Evolutionary conservation across 1,284 basidiomycete genomes (phyloP).

Genomic region (Ceraceosorus guamensis): DNA sequence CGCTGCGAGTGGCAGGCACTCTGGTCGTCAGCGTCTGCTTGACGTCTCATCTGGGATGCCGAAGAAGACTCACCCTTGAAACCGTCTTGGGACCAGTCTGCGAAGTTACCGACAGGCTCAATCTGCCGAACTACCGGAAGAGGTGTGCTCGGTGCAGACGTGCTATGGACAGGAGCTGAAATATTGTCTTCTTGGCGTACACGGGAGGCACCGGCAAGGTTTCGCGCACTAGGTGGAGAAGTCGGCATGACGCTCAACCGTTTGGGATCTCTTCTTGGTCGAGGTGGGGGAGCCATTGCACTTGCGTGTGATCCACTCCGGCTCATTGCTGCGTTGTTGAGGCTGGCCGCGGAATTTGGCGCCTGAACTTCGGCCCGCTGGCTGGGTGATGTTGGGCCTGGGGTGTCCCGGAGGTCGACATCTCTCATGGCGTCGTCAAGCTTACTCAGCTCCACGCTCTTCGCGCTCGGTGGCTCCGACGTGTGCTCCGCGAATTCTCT

Average conservation of each 20-base stretch:
- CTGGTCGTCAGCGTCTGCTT: background rate
- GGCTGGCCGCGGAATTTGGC: no score
- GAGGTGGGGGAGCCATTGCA: background rate
- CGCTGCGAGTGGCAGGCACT: constrained; percentile 9
- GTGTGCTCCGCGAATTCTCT: constrained; percentile 2
- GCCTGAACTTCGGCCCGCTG: no score
- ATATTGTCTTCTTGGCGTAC: no score
- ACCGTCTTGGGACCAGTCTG: constrained; percentile 20
- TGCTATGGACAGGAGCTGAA: no score
- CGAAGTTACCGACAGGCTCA: background rate
- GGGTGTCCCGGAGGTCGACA: background rate
- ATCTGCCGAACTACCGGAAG: background rate
- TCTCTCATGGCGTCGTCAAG: background rate
- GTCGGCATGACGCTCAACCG: constrained; percentile 1
- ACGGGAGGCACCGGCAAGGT: no score
- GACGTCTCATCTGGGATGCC: background rate
- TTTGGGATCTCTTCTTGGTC: background rate
- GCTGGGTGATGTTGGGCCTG: background rate
- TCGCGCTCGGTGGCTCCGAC: no score
- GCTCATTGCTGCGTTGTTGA: background rate
- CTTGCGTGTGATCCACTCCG: background rate
- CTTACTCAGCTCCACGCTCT: no score
- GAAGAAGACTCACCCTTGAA: constrained; percentile 44
- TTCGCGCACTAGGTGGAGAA: no score
- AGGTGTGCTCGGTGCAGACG: no score